Base-by-base conservation (phyloP, 2,329 filamentous ascomycete genomes). In the Daldinia sp. region DNA sequence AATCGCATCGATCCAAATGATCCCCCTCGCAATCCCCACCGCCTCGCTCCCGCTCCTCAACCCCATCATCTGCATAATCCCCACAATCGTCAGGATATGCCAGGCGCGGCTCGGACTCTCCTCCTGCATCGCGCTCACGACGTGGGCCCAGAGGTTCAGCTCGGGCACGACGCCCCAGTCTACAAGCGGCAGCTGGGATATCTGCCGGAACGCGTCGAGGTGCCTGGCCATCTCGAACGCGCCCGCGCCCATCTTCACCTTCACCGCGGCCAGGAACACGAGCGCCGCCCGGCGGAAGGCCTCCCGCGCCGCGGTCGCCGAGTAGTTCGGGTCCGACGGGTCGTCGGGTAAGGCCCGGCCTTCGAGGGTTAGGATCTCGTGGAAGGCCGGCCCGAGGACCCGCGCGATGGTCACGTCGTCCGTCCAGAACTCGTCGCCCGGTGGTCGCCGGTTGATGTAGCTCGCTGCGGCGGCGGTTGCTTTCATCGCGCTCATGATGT, bases 121-220 rank as follows among this genome's bases (percentile, higher is more conserved):
- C 37, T 75, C 73, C n/a, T 72, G 70, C 63, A 74, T 61, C 3
- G 74, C 76, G n/a, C 69, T 73, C 3, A 72, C 67, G 1, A 75
- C 58, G 13, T 76, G 75, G 1, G 74, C 74, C 76, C 76, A 77
- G 15, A 77, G 69, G 37, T 71, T 76, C n/a, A 77, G 53, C 69
- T 77, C 74, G n/a, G 75, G 74, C n/a, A 76, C 67, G 1, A 71
- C 30, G 15, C 67, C 55, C 75, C 75, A 77, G 30, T 74, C 59
- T 0, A 77, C 74, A 7, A 71, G 51, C 1, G 75, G 75, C 26
- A 77, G 65, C 37, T 67, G 68, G 37, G 74, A 73, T 37, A 77
- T 75, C 68, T 74, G 70, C n/a, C 72, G 58, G 55, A 77, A 77
- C 7, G 75, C 75, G 15, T 74, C 63, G 18, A 77, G 64, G 20